Evolutionary conservation across 805 yeast species (phyloP), one percentile per base, ranked within the genome.

Genomic region (Yarrowia porcina): DNA sequence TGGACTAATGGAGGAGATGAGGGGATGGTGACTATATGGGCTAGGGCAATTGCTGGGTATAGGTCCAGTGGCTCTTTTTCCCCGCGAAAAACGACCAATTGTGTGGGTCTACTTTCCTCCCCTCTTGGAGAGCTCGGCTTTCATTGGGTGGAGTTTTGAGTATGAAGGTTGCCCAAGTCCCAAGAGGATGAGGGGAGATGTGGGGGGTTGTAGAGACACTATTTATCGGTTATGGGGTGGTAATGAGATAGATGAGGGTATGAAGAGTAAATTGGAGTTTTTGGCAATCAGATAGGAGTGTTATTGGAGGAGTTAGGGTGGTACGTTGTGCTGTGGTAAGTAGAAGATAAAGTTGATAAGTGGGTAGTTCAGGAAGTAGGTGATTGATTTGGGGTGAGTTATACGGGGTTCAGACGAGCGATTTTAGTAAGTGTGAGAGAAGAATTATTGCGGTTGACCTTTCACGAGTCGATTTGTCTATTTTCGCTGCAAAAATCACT

Each of bases 141-240:
- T 45, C 52, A 45, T 45, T 45, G 52, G 50, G 50, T 45, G 50
- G 21, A 42, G 28, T 13, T 20, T 33, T n/a, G n/a, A 8, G 32
- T 13, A 28, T 25, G 25, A 42, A 23, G n/a, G 12, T 23, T 8
- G 20, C 13, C 4, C n/a, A 25, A n/a, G 15, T 42, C 47, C 47
- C 32, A 23, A 42, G 38, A 11, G 17, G 35, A 17, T 32, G 35
- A 13, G 7, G 35, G 6, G 35, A 5, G 3, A 17, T 10, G 12
- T 32, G 36, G 1, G 17, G 36, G 8, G 8, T 15, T 32, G 13
- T 32, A 17, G 8, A 17, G 17, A 3, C 17, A 7, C 15, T 30
- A 5, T 9, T 13, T 12, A 30, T 15, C 15, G 33, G 11, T 6
- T 30, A 15, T 11, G 11, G 33, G 13, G 33, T 30, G 10, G 33